Conservation (phyloP, 2,329 filamentous ascomycete species). For the Davidsoniella eucalypti region DNA sequence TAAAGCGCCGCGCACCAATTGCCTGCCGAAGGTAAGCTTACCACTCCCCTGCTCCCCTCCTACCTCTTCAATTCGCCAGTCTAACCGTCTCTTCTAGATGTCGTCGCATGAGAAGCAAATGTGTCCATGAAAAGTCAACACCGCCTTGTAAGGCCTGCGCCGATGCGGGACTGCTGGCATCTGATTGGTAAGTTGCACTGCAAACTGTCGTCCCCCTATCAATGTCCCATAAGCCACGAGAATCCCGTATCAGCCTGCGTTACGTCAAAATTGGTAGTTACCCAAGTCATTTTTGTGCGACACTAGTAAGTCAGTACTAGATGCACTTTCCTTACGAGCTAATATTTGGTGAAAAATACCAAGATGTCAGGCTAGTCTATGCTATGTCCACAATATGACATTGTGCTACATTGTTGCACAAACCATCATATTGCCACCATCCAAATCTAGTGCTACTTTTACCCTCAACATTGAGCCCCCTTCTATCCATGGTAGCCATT, state of each 20-base stretch:
- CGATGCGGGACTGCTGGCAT: slow-evolving; percentile 30
- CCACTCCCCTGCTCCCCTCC: slow-evolving; percentile 6
- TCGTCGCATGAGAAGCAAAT: slow-evolving; percentile 40
- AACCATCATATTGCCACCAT: no score
- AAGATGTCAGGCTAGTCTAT: not conserved
- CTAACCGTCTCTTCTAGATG: slow-evolving; percentile 21
- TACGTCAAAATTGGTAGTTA: no score
- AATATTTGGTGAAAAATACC: not conserved
- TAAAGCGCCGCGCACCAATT: slow-evolving; percentile 34
- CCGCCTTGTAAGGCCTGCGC: slow-evolving; percentile 36
- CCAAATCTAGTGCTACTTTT: no score
- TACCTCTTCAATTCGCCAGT: slow-evolving; percentile 4
- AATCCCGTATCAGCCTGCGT: no score
- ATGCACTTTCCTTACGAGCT: not conserved
- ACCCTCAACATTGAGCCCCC: no score
- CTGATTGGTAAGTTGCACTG: slow-evolving; percentile 31
- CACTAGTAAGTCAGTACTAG: not conserved
- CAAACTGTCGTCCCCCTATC: not conserved
- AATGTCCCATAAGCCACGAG: no score
- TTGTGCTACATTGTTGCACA: not conserved
- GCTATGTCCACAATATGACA: not conserved
- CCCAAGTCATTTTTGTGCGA: not conserved
- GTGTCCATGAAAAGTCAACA: slow-evolving; percentile 30
- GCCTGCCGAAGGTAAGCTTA: slow-evolving; percentile 34
- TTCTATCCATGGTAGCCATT: not conserved